These are phyloP conservation scores for Tolypocladium cylindrosporum DNA, from an alignment of 2,329 filamentous ascomycete genomes.

Conservation along the genomic window DNA sequence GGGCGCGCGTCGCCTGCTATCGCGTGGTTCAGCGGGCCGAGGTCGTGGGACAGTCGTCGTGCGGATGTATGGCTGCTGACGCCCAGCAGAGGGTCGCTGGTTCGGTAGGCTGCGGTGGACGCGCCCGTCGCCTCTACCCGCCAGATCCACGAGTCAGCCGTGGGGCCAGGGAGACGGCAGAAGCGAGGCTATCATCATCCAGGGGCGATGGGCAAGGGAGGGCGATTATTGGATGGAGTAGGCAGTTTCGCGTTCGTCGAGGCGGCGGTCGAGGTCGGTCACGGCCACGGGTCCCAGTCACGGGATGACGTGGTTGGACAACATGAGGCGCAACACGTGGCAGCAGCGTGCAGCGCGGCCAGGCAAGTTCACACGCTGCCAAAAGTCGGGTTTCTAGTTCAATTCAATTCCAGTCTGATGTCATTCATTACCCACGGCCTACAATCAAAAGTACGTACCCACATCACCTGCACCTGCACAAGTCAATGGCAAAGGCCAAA, in stretches of 20 bases:
- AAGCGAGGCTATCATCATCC: neutral
- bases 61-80: neutral
- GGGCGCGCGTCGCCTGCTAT: neutral
- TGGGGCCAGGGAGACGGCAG: neutral
- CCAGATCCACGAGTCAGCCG: conserved; percentile 1
- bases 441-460: neutral
- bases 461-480: no score
- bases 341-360: neutral
- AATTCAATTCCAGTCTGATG: neutral
- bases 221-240: neutral
- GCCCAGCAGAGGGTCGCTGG: neutral
- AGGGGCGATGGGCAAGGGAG: neutral
- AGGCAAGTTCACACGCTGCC: neutral
- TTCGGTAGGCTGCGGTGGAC: neutral
- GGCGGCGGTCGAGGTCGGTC: neutral
- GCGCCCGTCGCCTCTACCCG: neutral
- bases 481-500: neutral
- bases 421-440: neutral
- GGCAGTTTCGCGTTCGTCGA: neutral
- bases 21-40: neutral
- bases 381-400: neutral
- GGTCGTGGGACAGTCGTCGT: neutral
- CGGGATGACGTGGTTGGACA: neutral
- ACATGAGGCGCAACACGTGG: neutral
- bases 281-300: neutral